Percentiles rank a stretch among this genome's conserved stretches.
Conservation (phyloP, 495 filamentous ascomycete species). For the Neurospora terricola region DNA sequence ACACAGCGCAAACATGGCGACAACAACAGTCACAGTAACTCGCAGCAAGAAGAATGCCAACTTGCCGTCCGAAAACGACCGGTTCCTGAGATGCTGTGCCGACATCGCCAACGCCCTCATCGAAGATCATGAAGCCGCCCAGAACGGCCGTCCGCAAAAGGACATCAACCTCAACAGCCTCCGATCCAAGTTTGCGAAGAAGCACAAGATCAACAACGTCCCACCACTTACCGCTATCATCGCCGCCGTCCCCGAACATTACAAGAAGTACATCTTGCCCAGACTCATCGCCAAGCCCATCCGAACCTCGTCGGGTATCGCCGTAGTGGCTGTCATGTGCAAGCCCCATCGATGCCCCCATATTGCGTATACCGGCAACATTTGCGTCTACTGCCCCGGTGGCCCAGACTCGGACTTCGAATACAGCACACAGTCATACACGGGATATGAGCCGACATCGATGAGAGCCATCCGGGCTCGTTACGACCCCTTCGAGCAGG, state of each 20-base stretch:
- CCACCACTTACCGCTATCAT: conserved; percentile 95
- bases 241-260: conserved; percentile 92
- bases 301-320: conserved; percentile 88
- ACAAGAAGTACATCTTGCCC: conserved; percentile 97
- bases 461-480: conserved; percentile 97
- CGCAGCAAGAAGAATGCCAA: conserved; percentile 54
- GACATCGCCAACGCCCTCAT: conserved; percentile 91
- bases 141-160: conserved; percentile 59
- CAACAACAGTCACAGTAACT: conserved; percentile 30
- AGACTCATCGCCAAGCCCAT: conserved; percentile 96
- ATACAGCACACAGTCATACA: conserved; percentile 97
- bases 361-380: conserved; percentile 95
- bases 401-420: conserved; percentile 97
- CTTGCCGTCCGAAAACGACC: conserved; percentile 82
- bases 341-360: conserved; percentile 97
- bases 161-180: conserved; percentile 91
- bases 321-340: conserved; percentile 99
- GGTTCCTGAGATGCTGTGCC: conserved; percentile 85
- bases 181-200: conserved; percentile 80
- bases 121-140: conserved; percentile 75
- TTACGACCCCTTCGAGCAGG: conserved; percentile 97
- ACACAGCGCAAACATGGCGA: conserved; percentile 26
- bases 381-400: conserved; percentile 97
- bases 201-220: conserved; percentile 73
- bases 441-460: conserved; percentile 93